Evolutionary conservation across 2,329 filamentous ascomycete species (phyloP).

Genomic region (Colletotrichum camelliae): DNA sequence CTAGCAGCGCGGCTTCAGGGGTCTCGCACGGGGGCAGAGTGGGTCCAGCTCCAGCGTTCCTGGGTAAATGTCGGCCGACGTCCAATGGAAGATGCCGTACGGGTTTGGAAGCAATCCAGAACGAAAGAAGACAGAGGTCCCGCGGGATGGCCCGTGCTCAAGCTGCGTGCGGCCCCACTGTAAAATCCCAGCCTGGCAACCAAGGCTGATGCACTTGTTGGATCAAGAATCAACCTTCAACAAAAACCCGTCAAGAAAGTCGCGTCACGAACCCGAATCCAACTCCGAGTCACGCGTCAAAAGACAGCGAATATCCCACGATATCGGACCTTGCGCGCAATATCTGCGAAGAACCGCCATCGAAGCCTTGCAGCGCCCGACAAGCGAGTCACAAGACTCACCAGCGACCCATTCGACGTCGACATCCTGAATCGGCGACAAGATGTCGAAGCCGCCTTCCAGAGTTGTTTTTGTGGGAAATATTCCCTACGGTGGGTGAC

Average conservation of each 20-base stretch:
- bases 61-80: constrained; percentile 13
- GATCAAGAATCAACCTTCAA: neutral
- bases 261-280: neutral
- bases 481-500: constrained; percentile 74
- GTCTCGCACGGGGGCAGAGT: constrained; percentile 8
- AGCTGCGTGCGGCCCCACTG: constrained; percentile 11
- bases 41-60: neutral
- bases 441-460: constrained; percentile 78
- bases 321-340: neutral
- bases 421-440: constrained; percentile 29
- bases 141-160: constrained; percentile 6
- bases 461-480: constrained; percentile 86
- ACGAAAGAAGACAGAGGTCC: neutral
- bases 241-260: neutral
- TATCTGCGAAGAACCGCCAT: neutral
- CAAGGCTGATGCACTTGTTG: neutral
- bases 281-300: neutral
- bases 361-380: neutral
- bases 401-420: neutral
- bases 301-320: neutral
- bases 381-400: neutral
- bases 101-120: neutral
- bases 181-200: constrained; percentile 21
- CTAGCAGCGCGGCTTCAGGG: constrained; percentile 17
- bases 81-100: constrained; percentile 16